These are phyloP conservation scores for Brassica napus DNA, from an alignment of 345 rosid genomes.

Conservation along the genomic window DNA sequence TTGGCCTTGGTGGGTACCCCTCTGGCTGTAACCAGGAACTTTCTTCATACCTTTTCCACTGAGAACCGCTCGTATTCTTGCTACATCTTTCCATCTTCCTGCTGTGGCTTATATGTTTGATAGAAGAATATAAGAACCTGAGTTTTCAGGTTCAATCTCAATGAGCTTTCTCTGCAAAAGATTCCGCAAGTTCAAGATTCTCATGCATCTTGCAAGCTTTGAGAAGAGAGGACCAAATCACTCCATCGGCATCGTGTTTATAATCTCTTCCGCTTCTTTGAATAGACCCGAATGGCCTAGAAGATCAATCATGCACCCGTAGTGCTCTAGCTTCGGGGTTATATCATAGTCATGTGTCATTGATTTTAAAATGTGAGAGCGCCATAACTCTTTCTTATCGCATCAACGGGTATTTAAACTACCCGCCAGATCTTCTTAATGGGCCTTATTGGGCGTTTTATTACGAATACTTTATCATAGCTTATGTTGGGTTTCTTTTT, in stretches of 20 bases:
- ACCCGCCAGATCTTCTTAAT: background rate
- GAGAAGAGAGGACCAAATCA: conserved; percentile 77
- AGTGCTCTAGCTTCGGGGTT: conserved; percentile 68
- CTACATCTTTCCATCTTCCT: conserved; percentile 73
- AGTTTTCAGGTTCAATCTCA: conserved; percentile 53
- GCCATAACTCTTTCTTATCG: too few relatives aligned
- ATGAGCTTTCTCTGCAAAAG: conserved; percentile 50
- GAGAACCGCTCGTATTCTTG: conserved; percentile 53
- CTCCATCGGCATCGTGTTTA: conserved; percentile 62
- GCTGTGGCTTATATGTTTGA: conserved; percentile 81
- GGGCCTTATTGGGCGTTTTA: background rate
- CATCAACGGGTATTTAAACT: background rate
- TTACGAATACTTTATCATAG: background rate
- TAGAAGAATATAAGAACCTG: conserved; percentile 65
- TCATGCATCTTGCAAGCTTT: conserved; percentile 65
- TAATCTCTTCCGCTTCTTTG: conserved; percentile 59
- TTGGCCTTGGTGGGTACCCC: too few relatives aligned
- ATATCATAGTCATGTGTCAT: conserved; percentile 56
- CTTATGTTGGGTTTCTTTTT: background rate
- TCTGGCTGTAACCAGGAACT: conserved; percentile 45
- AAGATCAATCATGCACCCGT: conserved; percentile 55
- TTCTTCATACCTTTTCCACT: conserved; percentile 66
- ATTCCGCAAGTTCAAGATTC: conserved; percentile 56
- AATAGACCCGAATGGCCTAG: conserved; percentile 65
- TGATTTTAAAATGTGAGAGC: conserved; percentile 41